Conservation (phyloP, 176 grass and related monocot genomes). For the Saccharum officinarum region DNA sequence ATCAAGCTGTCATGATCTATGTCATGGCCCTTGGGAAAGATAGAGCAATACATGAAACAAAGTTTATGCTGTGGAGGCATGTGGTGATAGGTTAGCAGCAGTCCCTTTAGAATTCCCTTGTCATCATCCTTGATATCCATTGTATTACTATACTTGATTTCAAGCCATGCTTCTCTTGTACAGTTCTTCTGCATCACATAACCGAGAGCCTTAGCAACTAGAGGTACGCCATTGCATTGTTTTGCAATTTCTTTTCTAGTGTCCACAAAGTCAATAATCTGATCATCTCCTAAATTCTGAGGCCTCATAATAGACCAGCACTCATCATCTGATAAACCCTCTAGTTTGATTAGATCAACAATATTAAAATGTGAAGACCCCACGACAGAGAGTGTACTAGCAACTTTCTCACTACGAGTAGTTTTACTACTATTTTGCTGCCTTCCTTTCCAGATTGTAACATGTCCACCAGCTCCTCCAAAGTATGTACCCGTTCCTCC, state of each 20-base stretch:
- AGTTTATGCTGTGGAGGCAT: slow-evolving; percentile 40
- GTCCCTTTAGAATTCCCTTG: background rate
- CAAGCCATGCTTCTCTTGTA: slow-evolving; percentile 31
- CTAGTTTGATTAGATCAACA: background rate
- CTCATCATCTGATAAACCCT: slow-evolving; percentile 34
- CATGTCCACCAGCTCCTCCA: too few relatives aligned
- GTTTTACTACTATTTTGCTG: background rate
- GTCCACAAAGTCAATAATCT: background rate
- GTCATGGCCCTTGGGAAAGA: slow-evolving; percentile 44
- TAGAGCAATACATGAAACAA: slow-evolving; percentile 61
- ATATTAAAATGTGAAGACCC: background rate
- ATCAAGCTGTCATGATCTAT: slow-evolving; percentile 50
- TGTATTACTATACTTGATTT: slow-evolving; percentile 14
- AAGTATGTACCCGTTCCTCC: background rate
- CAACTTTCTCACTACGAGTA: slow-evolving; percentile 17
- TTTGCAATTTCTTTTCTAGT: slow-evolving; percentile 30
- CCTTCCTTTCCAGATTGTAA: too few relatives aligned
- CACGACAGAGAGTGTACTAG: too few relatives aligned
- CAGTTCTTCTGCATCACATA: slow-evolving; percentile 21
- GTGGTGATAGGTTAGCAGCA: slow-evolving; percentile 34
- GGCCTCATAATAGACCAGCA: slow-evolving; percentile 44
- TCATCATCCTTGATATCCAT: slow-evolving; percentile 1
- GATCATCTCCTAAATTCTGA: background rate
- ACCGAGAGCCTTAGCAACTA: slow-evolving; percentile 47
- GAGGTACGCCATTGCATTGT: slow-evolving; percentile 37